Conservation (phyloP, 1,284 basidiomycete genomes). For the Ceratobasidium sp. region DNA sequence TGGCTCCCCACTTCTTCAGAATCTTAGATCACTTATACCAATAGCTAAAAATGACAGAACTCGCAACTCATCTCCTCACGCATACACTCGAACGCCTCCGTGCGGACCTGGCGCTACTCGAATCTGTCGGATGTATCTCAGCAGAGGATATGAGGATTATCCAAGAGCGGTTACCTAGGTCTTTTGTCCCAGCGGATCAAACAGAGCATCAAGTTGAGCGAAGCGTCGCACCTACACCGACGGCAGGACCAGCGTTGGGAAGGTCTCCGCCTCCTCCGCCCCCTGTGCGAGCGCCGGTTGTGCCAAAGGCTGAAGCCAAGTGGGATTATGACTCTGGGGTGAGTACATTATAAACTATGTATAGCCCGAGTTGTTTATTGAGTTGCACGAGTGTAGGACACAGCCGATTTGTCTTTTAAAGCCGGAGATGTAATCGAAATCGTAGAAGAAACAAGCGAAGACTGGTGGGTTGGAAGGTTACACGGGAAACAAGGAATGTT, state of each 20-base stretch:
- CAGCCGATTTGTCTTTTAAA: conserved; percentile 73
- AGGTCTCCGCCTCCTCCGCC: conserved; percentile 47
- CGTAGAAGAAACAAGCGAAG: conserved; percentile 70
- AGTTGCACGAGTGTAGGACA: conserved; percentile 54
- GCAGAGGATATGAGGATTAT: conserved; percentile 13
- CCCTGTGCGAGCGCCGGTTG: conserved; percentile 57
- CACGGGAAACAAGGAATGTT: conserved; percentile 74
- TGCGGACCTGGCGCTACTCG: conserved; percentile 26
- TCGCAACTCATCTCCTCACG: conserved; percentile 16
- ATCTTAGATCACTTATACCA: too few species aligned
- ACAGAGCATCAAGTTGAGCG: background rate
- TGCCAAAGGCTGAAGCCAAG: conserved; percentile 66
- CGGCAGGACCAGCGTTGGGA: too few species aligned
- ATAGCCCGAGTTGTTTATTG: background rate
- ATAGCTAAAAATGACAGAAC: conserved; percentile 23
- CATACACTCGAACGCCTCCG: conserved; percentile 35
- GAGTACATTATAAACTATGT: conserved; percentile 57
- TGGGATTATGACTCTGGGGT: conserved; percentile 76
- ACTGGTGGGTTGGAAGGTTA: conserved; percentile 72
- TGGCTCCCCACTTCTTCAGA: too few species aligned
- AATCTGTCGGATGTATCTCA: conserved; percentile 27
- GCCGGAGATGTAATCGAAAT: conserved; percentile 73
- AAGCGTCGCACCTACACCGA: background rate
- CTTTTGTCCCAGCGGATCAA: background rate
- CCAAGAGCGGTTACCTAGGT: conserved; percentile 9